These are phyloP conservation scores for Plasmodium gallinaceum DNA, from an alignment of 169 alveolate genomes.

Conservation along the genomic window DNA sequence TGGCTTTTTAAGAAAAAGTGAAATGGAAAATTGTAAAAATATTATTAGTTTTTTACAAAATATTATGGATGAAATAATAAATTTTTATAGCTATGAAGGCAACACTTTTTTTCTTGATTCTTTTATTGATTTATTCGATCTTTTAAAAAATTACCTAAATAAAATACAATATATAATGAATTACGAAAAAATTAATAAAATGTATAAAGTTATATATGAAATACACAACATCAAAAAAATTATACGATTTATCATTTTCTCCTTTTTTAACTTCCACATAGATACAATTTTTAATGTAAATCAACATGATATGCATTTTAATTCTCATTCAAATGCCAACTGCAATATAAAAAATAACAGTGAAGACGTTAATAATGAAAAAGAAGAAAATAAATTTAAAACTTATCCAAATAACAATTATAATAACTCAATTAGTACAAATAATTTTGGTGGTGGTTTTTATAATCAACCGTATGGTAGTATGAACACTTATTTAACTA, in stretches of 20 bases:
- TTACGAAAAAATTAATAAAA: background rate
- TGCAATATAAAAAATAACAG: background rate
- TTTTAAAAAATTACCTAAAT: constrained; percentile 10
- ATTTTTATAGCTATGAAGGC: constrained; percentile 19
- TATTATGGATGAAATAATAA: constrained; percentile 1
- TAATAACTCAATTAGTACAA: too few relatives aligned
- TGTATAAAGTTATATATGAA: constrained; percentile 20
- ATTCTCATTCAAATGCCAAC: background rate
- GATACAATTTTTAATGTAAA: background rate
- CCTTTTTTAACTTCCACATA: constrained; percentile 41
- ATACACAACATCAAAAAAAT: constrained; percentile 15
- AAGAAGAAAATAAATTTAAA: background rate
- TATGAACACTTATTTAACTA: too few relatives aligned
- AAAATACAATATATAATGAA: constrained; percentile 3
- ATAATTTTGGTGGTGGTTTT: too few relatives aligned
- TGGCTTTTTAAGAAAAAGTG: constrained; percentile 13
- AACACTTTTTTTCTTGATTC: constrained; percentile 4
- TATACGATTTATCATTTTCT: constrained; percentile 14
- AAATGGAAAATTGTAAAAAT: background rate
- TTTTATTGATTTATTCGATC: background rate
- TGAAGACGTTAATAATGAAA: background rate
- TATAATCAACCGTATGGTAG: too few relatives aligned
- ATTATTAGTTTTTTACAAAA: background rate
- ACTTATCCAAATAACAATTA: background rate
- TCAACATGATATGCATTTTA: background rate